Evolutionary conservation across 257 asterid genomes (phyloP).

Genomic region (Cynanchum wilfordii): DNA sequence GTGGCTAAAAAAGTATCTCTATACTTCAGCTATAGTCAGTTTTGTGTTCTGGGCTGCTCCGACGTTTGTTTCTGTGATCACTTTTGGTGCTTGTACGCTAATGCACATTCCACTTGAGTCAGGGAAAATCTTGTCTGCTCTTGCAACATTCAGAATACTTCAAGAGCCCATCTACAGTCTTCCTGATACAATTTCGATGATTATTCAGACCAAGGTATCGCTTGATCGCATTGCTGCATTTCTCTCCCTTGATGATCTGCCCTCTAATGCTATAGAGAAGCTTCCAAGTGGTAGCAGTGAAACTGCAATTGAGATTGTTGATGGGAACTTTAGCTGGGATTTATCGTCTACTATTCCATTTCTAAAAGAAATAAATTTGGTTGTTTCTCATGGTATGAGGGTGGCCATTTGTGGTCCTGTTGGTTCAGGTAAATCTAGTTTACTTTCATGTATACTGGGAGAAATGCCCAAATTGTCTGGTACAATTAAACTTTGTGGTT

Average conservation of each 20-base stretch:
- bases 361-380: constrained; percentile 50
- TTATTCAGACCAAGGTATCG: constrained; percentile 87
- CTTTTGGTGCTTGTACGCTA: constrained; percentile 72
- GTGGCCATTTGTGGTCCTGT: constrained; percentile 93
- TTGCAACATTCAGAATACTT: constrained; percentile 85
- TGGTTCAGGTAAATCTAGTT: constrained; percentile 92
- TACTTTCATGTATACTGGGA: constrained; percentile 68
- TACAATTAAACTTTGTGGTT: constrained; percentile 41
- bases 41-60: constrained; percentile 81
- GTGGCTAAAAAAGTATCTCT: constrained; percentile 66
- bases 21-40: constrained; percentile 42
- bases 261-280: constrained; percentile 48
- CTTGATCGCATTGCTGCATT: constrained; percentile 79
- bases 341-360: constrained; percentile 42
- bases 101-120: constrained; percentile 84
- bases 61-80: constrained; percentile 58
- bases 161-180: constrained; percentile 77
- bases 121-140: constrained; percentile 78
- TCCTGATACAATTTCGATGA: constrained; percentile 78
- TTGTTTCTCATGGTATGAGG: constrained; percentile 59
- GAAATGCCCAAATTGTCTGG: constrained; percentile 81
- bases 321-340: constrained; percentile 79
- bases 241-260: constrained; percentile 77
- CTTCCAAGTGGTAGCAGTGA: constrained; percentile 45
- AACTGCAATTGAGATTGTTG: constrained; percentile 49